Evolutionary conservation across 371 early-diverging fungal species (phyloP), one percentile per base, ranked within the genome.

Genomic region (Circinella umbellata): DNA sequence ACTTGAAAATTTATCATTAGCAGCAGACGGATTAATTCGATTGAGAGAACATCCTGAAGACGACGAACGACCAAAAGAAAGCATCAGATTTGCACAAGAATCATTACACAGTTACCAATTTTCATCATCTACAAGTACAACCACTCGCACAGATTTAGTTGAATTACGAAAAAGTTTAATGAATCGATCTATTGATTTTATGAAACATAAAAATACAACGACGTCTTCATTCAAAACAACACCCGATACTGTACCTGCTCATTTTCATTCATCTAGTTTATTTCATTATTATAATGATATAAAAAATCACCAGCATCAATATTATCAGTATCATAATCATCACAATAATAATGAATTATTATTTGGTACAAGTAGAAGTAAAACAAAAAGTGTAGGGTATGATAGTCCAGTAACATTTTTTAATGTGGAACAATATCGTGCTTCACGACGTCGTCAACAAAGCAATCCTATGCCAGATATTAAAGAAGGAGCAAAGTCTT

Each of bases 51-150:
- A 69, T 61, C 34, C 48, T 38, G 63, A 71, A 34, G 55, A 71
- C 47, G 57, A 69, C 47, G 36, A 69, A 57, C 70, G 63, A 15
- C 61, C 65, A 20, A 53, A 35, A 63, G 66, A 85, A 55, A 72
- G 78, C 18, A 65, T 76, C 36, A 74, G 80, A 63, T 84, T 81
- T 67, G 80, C 84, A 37, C 81, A 85, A 63, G 86, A 88, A 64
- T 88, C 89, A 4, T 67, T 89, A 8, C 89, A 88, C 66, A 86
- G 86, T 35, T 88, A 79, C 73, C 80, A 79, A 13, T 88, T 88
- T 69, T 80, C 87, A 34, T 69, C 69, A 42, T 51, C 70, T 18
- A 61, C 46, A n/a, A 79, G 74, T n/a, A 67, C 55, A 13, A 62
- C 70, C 8, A 73, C 64, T 39, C 68, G 61, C 11, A 59, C 64